Conservation (phyloP, 768 basidiomycete species). For the Mycena latifolia region DNA sequence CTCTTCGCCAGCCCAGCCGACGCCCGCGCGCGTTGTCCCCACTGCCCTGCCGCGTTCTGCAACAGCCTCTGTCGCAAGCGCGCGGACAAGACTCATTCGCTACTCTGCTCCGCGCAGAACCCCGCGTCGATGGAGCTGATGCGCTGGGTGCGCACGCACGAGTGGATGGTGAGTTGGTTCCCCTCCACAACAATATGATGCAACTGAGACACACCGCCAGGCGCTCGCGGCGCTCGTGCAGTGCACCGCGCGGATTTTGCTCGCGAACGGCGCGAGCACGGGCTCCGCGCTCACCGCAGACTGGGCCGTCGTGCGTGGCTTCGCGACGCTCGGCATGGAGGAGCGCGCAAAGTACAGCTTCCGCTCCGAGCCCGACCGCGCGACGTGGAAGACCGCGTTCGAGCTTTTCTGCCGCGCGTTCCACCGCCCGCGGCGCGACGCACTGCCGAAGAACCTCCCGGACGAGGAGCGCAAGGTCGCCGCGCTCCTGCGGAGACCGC, state of each 20-base stretch:
- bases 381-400: conserved; percentile 77
- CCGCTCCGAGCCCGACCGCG: conserved; percentile 69
- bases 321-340: conserved; percentile 85
- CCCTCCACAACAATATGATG: no score
- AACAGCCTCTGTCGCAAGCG: conserved; percentile 81
- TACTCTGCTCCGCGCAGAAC: conserved; percentile 83
- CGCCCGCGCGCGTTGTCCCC: conserved; percentile 59
- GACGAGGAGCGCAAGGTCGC: conserved; percentile 70
- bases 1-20: conserved; percentile 57
- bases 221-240: conserved; percentile 67
- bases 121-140: conserved; percentile 74
- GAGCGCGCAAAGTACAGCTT: conserved; percentile 69
- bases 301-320: conserved; percentile 66
- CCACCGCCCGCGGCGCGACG: conserved; percentile 32
- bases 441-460: conserved; percentile 57
- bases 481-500: conserved; percentile 64
- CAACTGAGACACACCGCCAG: neutral
- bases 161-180: conserved; percentile 72
- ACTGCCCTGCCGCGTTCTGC: conserved; percentile 81
- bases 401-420: conserved; percentile 72
- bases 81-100: conserved; percentile 71
- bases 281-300: conserved; percentile 57
- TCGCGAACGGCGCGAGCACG: conserved; percentile 62
- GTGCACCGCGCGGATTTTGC: conserved; percentile 72
- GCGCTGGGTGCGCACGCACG: conserved; percentile 65